These are phyloP conservation scores for Symbiotaphrina buchneri DNA, from an alignment of 495 filamentous ascomycete genomes.

Conservation along the genomic window DNA sequence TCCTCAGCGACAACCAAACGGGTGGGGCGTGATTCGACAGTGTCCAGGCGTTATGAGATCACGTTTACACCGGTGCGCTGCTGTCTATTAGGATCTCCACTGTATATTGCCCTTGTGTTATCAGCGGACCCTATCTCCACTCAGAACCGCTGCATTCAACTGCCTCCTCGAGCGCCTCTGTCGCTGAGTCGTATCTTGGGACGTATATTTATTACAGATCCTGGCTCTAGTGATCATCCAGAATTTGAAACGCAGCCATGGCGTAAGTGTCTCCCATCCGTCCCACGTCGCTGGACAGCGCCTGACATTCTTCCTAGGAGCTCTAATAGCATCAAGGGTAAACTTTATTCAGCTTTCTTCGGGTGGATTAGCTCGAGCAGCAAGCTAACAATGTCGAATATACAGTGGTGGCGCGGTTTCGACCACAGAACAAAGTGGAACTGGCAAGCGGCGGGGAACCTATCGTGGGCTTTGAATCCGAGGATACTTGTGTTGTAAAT, in stretches of 20 bases:
- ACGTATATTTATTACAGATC: no score
- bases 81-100: no score
- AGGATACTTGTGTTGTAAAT: slow-evolving; percentile 71
- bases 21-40: no score
- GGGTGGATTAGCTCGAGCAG: not conserved
- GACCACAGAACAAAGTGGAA: slow-evolving; percentile 89
- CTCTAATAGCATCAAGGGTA: slow-evolving; percentile 56
- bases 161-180: no score
- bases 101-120: no score
- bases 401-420: slow-evolving; percentile 85
- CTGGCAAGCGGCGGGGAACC: slow-evolving; percentile 72
- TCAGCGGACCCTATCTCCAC: no score
- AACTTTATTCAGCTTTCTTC: slow-evolving; percentile 5
- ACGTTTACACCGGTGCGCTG: no score
- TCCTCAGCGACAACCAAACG: no score
- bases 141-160: no score
- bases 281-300: not conserved
- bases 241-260: slow-evolving; percentile 23
- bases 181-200: no score
- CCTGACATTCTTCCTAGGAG: slow-evolving; percentile 14
- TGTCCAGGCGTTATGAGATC: no score
- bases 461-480: slow-evolving; percentile 70
- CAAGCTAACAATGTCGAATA: not conserved
- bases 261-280: slow-evolving; percentile 18
- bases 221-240: no score